Base-by-base conservation (phyloP, 768 basidiomycete species). In the Butyriboletus loyo region DNA sequence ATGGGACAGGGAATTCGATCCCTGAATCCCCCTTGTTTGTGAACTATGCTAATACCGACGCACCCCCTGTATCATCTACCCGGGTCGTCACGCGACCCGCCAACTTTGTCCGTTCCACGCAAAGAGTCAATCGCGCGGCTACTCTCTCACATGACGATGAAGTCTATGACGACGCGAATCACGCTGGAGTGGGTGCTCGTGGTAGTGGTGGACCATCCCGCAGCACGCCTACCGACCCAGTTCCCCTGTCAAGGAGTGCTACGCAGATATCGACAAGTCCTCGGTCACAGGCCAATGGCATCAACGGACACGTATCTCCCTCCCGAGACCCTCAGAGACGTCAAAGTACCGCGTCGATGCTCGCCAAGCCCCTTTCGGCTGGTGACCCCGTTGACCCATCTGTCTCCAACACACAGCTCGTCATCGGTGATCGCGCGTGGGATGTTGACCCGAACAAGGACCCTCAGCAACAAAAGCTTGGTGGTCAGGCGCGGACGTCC, bases 1-100 rank as follows among this genome's bases (percentile, higher is more conserved):
- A 92, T 63, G 92, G 92, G 4, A 98, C 94, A 3, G 96, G 94
- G 34, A 83, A 80, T 55, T 75, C 82, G 53, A 94, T 98, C 43
- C 92, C 93, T 1, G 92, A 97, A 57, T 82, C 92, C 8, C 93
- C 92, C 17, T 68, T 79, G 17, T 97, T 93, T 69, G 83, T 95
- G 68, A 89, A 93, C 73, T 92, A 90, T 66, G 79, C 82, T 35
- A 79, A 77, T 38, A 79, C 83, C 24, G 83, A 85, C 51, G 80
- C 86, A 9, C 78, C 84, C 24, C 82, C 85, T 7, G 79, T 79
- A 25, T 81, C 80, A 19, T 81, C 77, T 13, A 73, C 77, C 58
- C 76, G 82, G 27, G 76, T 83, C 3, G 76, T 80, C 1, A 82
- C 76, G 46, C 83, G 81, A 32, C 70, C 77, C 2, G 80, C 89